These are phyloP conservation scores for Phanerodontia chrysosporium DNA, from an alignment of 768 basidiomycete species.

Conservation along the genomic window DNA sequence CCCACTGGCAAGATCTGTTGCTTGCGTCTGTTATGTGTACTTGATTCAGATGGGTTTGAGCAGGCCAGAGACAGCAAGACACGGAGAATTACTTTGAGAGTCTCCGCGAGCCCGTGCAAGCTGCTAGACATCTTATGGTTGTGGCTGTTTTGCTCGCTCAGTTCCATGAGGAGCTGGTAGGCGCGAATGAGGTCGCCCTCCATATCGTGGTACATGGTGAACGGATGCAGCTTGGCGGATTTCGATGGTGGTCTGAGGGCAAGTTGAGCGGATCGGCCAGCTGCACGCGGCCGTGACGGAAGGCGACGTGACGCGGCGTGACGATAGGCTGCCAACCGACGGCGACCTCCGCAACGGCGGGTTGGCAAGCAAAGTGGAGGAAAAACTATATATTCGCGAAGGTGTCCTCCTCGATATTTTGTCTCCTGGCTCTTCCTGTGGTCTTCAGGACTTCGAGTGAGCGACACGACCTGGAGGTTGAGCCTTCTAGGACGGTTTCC, in stretches of 20 bases:
- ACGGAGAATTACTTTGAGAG: constrained; percentile 63
- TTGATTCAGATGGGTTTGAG: constrained; percentile 12
- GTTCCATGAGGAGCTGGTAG: constrained; percentile 77
- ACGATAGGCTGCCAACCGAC: background rate
- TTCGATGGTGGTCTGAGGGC: background rate
- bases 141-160: constrained; percentile 75
- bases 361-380: background rate
- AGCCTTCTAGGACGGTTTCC: background rate
- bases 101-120: constrained; percentile 63
- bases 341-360: background rate
- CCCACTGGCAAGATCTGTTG: constrained; percentile 64
- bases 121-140: constrained; percentile 73
- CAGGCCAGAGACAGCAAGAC: constrained; percentile 6
- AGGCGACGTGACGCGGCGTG: background rate
- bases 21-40: constrained; percentile 55
- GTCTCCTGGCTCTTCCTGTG: background rate
- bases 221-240: constrained; percentile 2
- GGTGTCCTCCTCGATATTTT: background rate
- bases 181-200: constrained; percentile 70
- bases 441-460: background rate
- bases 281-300: background rate
- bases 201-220: constrained; percentile 37
- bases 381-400: background rate
- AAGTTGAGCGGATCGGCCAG: background rate
- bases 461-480: too few relatives aligned